A percentile compares a stretch with the other conserved stretches of the same genome.
Evolutionary conservation across 2,329 filamentous ascomycete genomes (phyloP).

Genomic region (Botrytis hyacinthi): DNA sequence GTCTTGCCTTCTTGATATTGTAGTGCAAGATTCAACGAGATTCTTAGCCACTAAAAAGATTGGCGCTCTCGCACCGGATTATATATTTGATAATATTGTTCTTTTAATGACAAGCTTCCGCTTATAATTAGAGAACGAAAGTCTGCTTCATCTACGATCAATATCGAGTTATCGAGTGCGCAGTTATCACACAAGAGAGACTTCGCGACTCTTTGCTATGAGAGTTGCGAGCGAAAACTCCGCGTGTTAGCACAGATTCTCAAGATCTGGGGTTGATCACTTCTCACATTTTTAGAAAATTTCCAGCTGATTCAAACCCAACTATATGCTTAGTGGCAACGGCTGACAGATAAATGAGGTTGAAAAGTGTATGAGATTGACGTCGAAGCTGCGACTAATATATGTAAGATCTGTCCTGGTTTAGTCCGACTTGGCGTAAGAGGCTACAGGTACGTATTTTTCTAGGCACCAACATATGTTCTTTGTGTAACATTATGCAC

Average conservation of each 20-base stretch:
- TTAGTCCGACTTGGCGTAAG: neutral
- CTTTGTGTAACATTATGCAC: neutral
- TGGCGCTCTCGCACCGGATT: neutral
- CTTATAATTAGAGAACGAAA: neutral
- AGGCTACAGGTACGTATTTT: neutral
- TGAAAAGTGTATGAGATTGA: too few species aligned
- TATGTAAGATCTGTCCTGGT: neutral
- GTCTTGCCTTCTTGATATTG: neutral
- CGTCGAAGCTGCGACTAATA: too few species aligned
- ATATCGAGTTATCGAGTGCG: neutral
- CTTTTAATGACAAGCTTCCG: neutral
- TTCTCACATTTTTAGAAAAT: neutral
- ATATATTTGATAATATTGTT: neutral
- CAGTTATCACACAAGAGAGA: neutral
- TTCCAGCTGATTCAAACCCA: neutral
- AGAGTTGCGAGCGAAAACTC: neutral
- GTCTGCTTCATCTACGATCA: neutral
- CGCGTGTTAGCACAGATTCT: neutral
- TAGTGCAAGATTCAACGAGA: neutral
- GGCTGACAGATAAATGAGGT: too few species aligned
- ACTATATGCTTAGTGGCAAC: neutral
- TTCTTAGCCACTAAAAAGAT: neutral
- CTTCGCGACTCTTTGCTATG: neutral
- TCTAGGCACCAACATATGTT: neutral
- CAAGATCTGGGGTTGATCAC: neutral